Percentiles rank a stretch among this genome's conserved stretches.
Evolutionary conservation across 768 basidiomycete genomes (phyloP).

Genomic region (Gymnopilus dilepis): DNA sequence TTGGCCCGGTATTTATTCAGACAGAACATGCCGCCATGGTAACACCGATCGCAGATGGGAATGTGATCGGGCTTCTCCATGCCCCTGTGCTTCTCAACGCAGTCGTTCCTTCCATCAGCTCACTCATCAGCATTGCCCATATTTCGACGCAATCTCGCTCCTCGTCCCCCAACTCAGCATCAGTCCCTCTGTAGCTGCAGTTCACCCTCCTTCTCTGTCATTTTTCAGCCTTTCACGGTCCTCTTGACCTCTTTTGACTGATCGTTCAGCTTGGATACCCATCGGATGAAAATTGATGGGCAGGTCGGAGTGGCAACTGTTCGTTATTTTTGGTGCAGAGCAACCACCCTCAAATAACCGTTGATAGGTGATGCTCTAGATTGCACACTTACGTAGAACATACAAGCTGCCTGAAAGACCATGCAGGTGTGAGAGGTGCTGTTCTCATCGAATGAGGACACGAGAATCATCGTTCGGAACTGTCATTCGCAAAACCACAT

Average conservation of each 20-base stretch:
- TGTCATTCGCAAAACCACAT: conserved; percentile 3
- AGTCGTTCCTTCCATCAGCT: conserved; percentile 10
- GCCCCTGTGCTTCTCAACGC: conserved; percentile 18
- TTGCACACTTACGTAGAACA: neutral
- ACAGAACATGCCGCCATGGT: conserved; percentile 36
- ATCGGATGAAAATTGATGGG: conserved; percentile 19
- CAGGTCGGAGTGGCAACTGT: conserved; percentile 27
- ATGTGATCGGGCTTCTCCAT: conserved; percentile 23
- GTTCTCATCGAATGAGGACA: neutral
- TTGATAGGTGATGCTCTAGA: neutral
- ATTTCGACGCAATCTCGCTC: conserved; percentile 16
- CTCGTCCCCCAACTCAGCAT: neutral
- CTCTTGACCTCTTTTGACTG: conserved; percentile 17
- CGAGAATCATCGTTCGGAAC: neutral
- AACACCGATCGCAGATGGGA: conserved; percentile 35
- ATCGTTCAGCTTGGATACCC: conserved; percentile 8
- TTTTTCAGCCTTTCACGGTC: neutral
- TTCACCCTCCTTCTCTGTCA: neutral
- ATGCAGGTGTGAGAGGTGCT: neutral
- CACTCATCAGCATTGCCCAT: neutral
- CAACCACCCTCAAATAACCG: neutral
- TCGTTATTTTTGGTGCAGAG: conserved; percentile 19
- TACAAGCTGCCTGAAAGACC: neutral
- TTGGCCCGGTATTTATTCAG: conserved; percentile 29
- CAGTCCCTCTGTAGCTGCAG: neutral